Conservation (phyloP, 176 grass and related monocot genomes). For the Pharus latifolius region DNA sequence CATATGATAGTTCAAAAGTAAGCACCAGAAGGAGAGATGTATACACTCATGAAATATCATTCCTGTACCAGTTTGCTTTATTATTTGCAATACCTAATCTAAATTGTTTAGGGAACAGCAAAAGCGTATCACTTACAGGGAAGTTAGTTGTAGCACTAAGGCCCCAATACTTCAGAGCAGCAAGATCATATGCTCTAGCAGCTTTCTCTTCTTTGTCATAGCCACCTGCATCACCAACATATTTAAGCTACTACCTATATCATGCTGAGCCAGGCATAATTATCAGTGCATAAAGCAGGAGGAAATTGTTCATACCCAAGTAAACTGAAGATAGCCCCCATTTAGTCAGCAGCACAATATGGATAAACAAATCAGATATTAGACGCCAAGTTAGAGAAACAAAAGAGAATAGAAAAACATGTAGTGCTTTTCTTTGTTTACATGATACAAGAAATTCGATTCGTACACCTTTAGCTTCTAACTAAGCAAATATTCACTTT, state of each 20-base stretch:
- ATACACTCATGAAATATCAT: neutral
- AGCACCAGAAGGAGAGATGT: neutral
- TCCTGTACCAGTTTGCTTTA: neutral
- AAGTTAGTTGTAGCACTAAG: constrained; percentile 62
- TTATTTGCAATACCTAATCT: neutral
- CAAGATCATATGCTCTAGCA: constrained; percentile 86
- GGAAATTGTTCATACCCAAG: constrained; percentile 41
- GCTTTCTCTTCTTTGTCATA: constrained; percentile 92
- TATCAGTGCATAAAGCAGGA: neutral
- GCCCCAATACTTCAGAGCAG: constrained; percentile 92
- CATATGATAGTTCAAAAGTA: neutral
- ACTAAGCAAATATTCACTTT: neutral
- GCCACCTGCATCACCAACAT: constrained; percentile 43
- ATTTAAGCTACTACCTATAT: neutral
- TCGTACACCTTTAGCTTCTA: neutral
- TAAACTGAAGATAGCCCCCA: constrained; percentile 50
- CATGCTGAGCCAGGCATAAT: neutral
- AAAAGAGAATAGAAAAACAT: neutral
- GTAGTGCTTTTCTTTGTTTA: neutral
- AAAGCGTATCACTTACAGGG: constrained; percentile 30
- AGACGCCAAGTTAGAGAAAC: constrained; percentile 15
- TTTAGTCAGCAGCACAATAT: neutral
- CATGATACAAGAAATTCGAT: neutral
- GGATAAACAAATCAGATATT: constrained; percentile 12
- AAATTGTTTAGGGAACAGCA: neutral